Percentiles rank a stretch among this genome's conserved stretches.
Conservation (phyloP, 768 basidiomycete genomes). For the Suillus alpinus region DNA sequence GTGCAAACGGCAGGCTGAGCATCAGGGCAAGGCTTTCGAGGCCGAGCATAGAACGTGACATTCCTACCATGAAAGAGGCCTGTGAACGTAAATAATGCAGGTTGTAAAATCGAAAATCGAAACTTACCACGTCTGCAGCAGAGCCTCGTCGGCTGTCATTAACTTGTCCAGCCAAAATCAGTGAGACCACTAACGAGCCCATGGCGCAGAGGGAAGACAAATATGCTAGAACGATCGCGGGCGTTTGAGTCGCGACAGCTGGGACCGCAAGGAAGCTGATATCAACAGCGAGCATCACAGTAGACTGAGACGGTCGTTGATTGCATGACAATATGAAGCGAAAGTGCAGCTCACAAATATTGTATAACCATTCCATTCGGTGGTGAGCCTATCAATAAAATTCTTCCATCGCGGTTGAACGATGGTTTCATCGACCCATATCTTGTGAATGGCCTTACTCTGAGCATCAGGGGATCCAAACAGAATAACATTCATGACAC, state of each 20-base stretch:
- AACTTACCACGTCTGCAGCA: constrained; percentile 29
- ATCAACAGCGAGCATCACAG: constrained; percentile 51
- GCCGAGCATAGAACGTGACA: constrained; percentile 14
- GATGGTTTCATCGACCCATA: constrained; percentile 45
- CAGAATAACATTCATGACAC: constrained; percentile 34
- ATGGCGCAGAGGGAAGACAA: constrained; percentile 36
- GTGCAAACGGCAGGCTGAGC: constrained; percentile 32
- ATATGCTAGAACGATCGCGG: constrained; percentile 27
- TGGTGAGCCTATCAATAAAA: constrained; percentile 38
- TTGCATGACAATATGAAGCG: neutral
- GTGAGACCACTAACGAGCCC: constrained; percentile 32
- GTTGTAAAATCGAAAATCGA: neutral
- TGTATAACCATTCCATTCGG: constrained; percentile 47
- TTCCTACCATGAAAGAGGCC: constrained; percentile 23
- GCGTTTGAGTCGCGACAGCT: constrained; percentile 25
- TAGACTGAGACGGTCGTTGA: constrained; percentile 32
- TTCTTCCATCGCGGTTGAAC: constrained; percentile 36
- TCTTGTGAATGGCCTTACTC: constrained; percentile 36
- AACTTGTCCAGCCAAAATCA: constrained; percentile 37
- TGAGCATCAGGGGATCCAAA: constrained; percentile 48
- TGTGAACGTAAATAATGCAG: constrained; percentile 9
- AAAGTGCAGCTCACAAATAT: constrained; percentile 38
- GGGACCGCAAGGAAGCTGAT: constrained; percentile 53
- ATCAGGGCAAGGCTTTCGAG: constrained; percentile 30
- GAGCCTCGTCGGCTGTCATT: constrained; percentile 22